phyloP scores from a whole-genome alignment of 495 filamentous ascomycete genomes.

The Poronia punctata region DNA sequence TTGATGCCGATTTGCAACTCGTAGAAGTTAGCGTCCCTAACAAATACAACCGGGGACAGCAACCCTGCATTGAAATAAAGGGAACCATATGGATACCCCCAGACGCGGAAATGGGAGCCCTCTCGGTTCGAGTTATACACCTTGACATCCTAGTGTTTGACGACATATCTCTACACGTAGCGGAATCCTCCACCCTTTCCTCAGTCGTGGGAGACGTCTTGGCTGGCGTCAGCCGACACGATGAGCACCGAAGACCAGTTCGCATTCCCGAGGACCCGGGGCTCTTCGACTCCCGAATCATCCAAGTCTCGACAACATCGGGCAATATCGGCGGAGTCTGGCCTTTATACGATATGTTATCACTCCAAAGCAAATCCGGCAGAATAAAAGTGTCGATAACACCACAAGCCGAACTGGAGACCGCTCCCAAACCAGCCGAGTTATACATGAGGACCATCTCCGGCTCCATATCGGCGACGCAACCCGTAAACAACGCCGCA shows the following conservation, averaged over 20 bases:
- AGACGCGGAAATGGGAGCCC: constrained; percentile 16
- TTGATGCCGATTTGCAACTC: constrained; percentile 22
- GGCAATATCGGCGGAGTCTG: constrained; percentile 34
- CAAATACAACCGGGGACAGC: constrained; percentile 12
- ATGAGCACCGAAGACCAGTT: constrained; percentile 11
- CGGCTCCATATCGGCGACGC: constrained; percentile 26
- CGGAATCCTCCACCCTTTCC: constrained; percentile 13
- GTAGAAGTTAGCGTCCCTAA: constrained; percentile 28
- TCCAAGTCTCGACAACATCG: constrained; percentile 28
- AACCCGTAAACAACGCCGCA: constrained; percentile 22
- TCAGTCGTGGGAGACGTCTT: constrained; percentile 25
- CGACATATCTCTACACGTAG: constrained; percentile 29
- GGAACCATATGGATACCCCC: constrained; percentile 38
- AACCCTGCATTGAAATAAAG: constrained; percentile 33
- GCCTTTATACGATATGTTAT: constrained; percentile 36
- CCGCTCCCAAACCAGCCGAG: constrained; percentile 24
- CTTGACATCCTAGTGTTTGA: constrained; percentile 34
- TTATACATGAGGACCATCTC: constrained; percentile 29
- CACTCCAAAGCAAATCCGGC: constrained; percentile 31
- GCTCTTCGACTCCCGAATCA: constrained; percentile 26
- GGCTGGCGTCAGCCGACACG: constrained; percentile 9
- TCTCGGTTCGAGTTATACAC: constrained; percentile 25
- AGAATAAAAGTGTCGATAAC: constrained; percentile 28
- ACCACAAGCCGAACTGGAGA: constrained; percentile 21
- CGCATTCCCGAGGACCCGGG: constrained; percentile 19